Conservation (phyloP, 495 filamentous ascomycete genomes). For the Sphaerosporella brunnea region DNA sequence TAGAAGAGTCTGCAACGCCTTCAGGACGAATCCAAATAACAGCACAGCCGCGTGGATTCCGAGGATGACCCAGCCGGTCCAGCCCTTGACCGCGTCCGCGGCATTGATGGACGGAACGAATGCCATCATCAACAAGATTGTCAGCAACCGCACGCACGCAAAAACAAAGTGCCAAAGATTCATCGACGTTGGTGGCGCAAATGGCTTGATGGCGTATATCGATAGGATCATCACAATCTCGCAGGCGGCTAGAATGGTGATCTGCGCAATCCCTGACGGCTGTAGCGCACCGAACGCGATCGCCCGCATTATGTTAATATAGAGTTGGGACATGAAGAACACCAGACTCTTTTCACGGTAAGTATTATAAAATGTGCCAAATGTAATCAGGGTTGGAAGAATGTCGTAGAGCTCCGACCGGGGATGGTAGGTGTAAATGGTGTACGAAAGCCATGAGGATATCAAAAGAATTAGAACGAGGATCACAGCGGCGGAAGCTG, state of each 20-base stretch:
- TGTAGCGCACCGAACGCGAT: conserved; percentile 84
- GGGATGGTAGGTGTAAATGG: conserved; percentile 65
- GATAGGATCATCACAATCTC: conserved; percentile 84
- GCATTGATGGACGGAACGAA: conserved; percentile 73
- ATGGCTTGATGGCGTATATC: conserved; percentile 75
- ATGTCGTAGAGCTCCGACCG: conserved; percentile 81
- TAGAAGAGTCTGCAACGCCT: conserved; percentile 72
- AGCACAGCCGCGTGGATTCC: conserved; percentile 71
- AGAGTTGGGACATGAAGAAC: conserved; percentile 70
- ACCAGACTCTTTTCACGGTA: conserved; percentile 68
- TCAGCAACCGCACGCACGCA: conserved; percentile 55
- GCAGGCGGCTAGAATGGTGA: conserved; percentile 80
- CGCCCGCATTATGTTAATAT: conserved; percentile 68
- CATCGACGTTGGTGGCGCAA: conserved; percentile 88
- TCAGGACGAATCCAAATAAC: conserved; percentile 85
- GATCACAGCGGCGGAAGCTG: conserved; percentile 55
- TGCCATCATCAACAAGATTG: conserved; percentile 64
- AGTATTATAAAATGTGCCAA: conserved; percentile 95
- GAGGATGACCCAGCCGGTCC: conserved; percentile 89
- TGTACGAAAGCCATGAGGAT: conserved; percentile 56
- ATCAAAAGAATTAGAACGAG: conserved; percentile 53
- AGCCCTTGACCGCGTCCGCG: conserved; percentile 59
- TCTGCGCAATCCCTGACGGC: conserved; percentile 77
- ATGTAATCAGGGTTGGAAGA: conserved; percentile 69
- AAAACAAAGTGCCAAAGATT: conserved; percentile 85